Evolutionary conservation across 2,329 filamentous ascomycete species (phyloP).

Genomic region (Venturia nashicola): DNA sequence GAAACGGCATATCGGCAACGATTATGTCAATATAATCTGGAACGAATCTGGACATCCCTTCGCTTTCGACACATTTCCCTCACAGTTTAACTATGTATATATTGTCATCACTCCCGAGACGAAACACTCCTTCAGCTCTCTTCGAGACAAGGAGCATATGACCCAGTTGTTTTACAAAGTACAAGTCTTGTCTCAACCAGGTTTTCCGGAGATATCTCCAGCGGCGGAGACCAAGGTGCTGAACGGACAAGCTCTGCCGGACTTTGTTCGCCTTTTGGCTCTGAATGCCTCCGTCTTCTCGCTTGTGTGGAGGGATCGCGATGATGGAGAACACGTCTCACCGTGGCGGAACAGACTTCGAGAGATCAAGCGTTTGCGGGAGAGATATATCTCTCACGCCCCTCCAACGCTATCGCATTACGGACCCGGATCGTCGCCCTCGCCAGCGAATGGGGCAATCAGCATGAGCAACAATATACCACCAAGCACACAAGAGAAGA

Average conservation of each 20-base stretch:
- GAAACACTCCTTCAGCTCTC: slow-evolving; percentile 58
- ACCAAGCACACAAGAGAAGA: slow-evolving; percentile 6
- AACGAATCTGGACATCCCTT: slow-evolving; percentile 91
- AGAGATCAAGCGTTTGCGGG: slow-evolving; percentile 71
- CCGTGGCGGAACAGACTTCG: slow-evolving; percentile 81
- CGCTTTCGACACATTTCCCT: slow-evolving; percentile 81
- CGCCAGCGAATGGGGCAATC: slow-evolving; percentile 1
- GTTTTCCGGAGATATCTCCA: slow-evolving; percentile 84
- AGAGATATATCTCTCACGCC: slow-evolving; percentile 28
- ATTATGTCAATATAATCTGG: slow-evolving; percentile 96
- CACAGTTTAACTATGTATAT: slow-evolving; percentile 92
- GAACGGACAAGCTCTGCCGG: slow-evolving; percentile 66
- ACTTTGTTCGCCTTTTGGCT: slow-evolving; percentile 77
- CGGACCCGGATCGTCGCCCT: neutral
- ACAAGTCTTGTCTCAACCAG: slow-evolving; percentile 74
- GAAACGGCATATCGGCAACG: slow-evolving; percentile 92
- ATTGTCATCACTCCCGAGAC: slow-evolving; percentile 91
- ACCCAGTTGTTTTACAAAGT: slow-evolving; percentile 67
- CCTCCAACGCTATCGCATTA: neutral
- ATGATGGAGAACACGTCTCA: slow-evolving; percentile 71
- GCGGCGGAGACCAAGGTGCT: slow-evolving; percentile 84
- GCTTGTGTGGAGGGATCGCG: slow-evolving; percentile 70
- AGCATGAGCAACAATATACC: slow-evolving; percentile 3
- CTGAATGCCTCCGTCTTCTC: slow-evolving; percentile 92
- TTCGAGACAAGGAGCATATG: slow-evolving; percentile 19